Conservation (phyloP, 768 basidiomycete genomes). For the Mycena floridula region DNA sequence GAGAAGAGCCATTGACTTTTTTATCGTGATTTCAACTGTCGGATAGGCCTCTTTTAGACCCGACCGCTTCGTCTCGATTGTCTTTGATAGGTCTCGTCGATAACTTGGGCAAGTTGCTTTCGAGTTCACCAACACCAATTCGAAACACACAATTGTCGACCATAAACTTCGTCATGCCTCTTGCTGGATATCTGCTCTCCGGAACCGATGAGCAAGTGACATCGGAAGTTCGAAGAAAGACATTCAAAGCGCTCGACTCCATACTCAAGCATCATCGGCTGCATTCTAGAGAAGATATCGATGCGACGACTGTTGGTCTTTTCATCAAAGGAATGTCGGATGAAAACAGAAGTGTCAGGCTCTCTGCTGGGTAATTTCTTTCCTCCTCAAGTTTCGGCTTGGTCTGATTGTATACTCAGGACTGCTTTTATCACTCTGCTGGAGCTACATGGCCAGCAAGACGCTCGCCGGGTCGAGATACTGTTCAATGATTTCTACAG, state of each 20-base stretch:
- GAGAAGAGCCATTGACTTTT: too few relatives aligned
- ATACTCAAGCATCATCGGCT: slow-evolving; percentile 38
- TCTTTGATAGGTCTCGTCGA: slow-evolving; percentile 25
- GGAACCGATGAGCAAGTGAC: slow-evolving; percentile 43
- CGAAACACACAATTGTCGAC: slow-evolving; percentile 20
- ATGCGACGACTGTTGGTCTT: slow-evolving; percentile 11
- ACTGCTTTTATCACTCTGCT: slow-evolving; percentile 44
- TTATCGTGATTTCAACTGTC: too few relatives aligned
- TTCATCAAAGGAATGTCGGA: slow-evolving; percentile 46
- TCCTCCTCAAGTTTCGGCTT: background rate
- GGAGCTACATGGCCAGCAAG: slow-evolving; percentile 31
- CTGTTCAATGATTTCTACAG: slow-evolving; percentile 42
- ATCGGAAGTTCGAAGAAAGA: slow-evolving; percentile 35
- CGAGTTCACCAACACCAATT: slow-evolving; percentile 25
- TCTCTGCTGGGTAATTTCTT: slow-evolving; percentile 61
- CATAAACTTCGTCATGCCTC: slow-evolving; percentile 26
- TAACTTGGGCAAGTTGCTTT: slow-evolving; percentile 30
- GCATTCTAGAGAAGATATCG: slow-evolving; percentile 3
- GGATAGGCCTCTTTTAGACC: slow-evolving; percentile 30
- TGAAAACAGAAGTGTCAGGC: slow-evolving; percentile 50
- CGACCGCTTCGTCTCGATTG: slow-evolving; percentile 24
- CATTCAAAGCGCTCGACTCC: slow-evolving; percentile 32
- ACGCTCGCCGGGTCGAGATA: slow-evolving; percentile 25
- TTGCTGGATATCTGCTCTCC: slow-evolving; percentile 36
- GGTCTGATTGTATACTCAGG: slow-evolving; percentile 19